These are phyloP conservation scores for Parasarocladium wereldwijsianum DNA, from an alignment of 2,329 filamentous ascomycete species.

Conservation along the genomic window DNA sequence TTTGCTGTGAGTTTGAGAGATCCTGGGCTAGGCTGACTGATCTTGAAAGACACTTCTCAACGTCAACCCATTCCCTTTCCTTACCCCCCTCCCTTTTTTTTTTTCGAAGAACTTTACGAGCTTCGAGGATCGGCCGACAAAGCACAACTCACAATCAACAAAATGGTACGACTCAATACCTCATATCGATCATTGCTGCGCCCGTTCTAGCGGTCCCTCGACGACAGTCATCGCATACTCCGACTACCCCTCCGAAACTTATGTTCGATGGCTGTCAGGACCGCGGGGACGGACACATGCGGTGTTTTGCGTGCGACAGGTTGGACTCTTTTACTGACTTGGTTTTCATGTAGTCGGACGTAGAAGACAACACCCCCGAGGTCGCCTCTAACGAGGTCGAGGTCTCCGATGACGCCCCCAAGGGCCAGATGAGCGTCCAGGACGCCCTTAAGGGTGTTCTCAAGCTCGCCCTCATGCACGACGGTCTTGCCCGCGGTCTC, in stretches of 20 bases:
- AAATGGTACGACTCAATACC: conserved; percentile 39
- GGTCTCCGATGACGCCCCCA: conserved; percentile 81
- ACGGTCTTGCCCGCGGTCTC: conserved; percentile 95
- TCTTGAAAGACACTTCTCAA: too few relatives aligned
- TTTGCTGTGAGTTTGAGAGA: conserved; percentile 24
- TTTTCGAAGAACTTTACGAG: conserved; percentile 25
- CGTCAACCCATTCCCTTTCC: conserved; percentile 15
- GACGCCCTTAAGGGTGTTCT: conserved; percentile 98
- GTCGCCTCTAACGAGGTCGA: conserved; percentile 83
- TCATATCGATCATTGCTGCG: too few relatives aligned
- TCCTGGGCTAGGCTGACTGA: too few relatives aligned
- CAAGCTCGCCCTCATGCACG: conserved; percentile 98
- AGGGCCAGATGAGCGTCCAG: conserved; percentile 93
- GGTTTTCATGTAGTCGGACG: conserved; percentile 99
- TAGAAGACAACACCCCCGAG: conserved; percentile 95
- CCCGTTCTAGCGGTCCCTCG: too few relatives aligned
- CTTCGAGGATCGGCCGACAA: conserved; percentile 57
- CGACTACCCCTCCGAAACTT: too few relatives aligned
- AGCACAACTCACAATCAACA: conserved; percentile 33
- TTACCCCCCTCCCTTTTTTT: conserved; percentile 12
- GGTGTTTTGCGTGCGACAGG: too few relatives aligned
- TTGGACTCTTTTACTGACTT: too few relatives aligned
- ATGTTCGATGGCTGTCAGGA: too few relatives aligned
- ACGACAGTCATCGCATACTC: too few relatives aligned
- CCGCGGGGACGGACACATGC: too few relatives aligned